phyloP scores from a whole-genome alignment of 345 rosid genomes.

The Eucalyptus tenuipes region DNA sequence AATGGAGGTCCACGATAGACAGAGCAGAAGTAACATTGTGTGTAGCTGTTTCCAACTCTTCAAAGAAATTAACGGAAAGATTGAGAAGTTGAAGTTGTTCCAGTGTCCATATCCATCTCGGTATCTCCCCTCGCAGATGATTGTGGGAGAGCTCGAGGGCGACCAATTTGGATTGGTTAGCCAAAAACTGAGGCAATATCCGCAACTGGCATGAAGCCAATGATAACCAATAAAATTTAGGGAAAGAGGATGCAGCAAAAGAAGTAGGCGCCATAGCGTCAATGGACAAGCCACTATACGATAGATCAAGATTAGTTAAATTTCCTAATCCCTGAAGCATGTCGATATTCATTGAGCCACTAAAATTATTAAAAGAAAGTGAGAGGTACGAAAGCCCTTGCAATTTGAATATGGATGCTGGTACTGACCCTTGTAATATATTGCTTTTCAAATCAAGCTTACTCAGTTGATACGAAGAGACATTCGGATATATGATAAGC shows the following conservation, averaged over 20 bases:
- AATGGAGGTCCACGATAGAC: background rate
- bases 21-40: accelerated
- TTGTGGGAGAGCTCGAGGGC: constrained; percentile 33
- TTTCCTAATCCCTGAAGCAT: constrained; percentile 1
- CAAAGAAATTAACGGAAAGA: constrained; percentile 5
- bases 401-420: constrained; percentile 1
- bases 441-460: constrained; percentile 4
- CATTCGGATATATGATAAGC: background rate
- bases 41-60: background rate
- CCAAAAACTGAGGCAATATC: constrained; percentile 14
- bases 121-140: constrained; percentile 18
- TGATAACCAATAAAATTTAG: background rate
- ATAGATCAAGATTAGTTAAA: constrained; percentile 18
- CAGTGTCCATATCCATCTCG: constrained; percentile 27
- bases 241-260: background rate
- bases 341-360: constrained; percentile 10
- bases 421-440: constrained; percentile 14
- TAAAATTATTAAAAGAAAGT: constrained; percentile 31
- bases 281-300: constrained; percentile 14
- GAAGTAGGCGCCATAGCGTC: background rate
- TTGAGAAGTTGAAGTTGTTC: accelerated
- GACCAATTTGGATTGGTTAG: background rate
- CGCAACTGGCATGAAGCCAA: constrained; percentile 31
- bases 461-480: background rate
- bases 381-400: background rate